Percentiles rank a stretch among this genome's conserved stretches.
Evolutionary conservation across 176 grass and related monocot genomes (phyloP).

Genomic region (Triticum aestivum): DNA sequence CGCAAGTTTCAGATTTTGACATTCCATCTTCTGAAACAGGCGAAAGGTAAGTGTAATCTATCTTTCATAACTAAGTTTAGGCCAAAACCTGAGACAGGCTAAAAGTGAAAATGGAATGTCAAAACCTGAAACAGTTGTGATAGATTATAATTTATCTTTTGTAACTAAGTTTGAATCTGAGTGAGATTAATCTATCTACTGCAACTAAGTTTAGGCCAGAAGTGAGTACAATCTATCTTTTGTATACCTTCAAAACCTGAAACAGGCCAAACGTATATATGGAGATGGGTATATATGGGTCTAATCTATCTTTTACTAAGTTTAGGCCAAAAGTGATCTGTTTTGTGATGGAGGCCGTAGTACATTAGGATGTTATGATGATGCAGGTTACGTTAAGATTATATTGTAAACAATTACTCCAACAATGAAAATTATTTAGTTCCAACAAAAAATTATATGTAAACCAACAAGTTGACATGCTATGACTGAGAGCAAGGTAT

Average conservation of each 20-base stretch:
- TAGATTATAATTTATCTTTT: no score
- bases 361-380: neutral
- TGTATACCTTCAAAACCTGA: slow-evolving; percentile 4
- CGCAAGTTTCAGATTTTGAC: no score
- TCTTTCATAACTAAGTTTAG: neutral
- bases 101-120: no score
- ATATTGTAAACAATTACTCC: slow-evolving; percentile 23
- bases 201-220: slow-evolving; percentile 6
- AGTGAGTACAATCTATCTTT: neutral
- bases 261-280: neutral
- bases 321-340: neutral
- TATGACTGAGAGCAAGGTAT: slow-evolving; percentile 11
- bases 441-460: neutral
- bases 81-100: neutral
- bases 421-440: neutral
- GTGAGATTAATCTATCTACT: neutral
- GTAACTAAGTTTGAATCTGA: no score
- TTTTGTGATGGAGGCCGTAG: neutral
- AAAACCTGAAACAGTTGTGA: no score
- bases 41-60: neutral
- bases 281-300: no score
- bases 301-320: slow-evolving; percentile 8
- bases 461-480: slow-evolving; percentile 10
- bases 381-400: slow-evolving; percentile 5
- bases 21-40: no score